Base-by-base conservation (phyloP, 306 rosid species). In the Clitoria ternatea region DNA sequence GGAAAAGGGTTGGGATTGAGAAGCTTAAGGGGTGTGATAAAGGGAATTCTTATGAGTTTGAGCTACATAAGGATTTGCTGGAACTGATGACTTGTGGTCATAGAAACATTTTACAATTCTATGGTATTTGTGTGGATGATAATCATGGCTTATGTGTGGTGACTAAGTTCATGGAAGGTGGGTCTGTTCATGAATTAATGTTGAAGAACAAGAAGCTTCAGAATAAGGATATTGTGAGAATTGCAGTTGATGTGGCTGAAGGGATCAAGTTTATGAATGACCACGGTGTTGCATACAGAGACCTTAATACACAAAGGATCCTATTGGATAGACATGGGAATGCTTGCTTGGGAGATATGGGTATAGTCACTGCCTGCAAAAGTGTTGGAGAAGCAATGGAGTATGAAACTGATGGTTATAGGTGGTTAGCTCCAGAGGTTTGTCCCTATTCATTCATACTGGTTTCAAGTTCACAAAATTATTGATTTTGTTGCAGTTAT, bases 391-490 rank as follows among this genome's bases (percentile, higher is more conserved):
- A 94, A 65, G 96, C 87, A 70, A 83, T 76, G 80, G 97, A 94
- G 79, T 94, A 91, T 26, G 99, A 94, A 85, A 94, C 95, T 36
- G 97, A 94, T 81, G 99, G 99, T 52, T 94, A 87, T 60, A 83
- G 92, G 29, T 94, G 97, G 99, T 85, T 94, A 24, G 99, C 99
- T 81, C 97, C 97, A 0, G 99, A 94, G 98, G 98, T 94, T 76
- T 65, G 96, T 69, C 71, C 61, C 43, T 57, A 66, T 33, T 79
- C 52, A 72, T 50, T 83, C 39, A 6, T 79, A 29, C 64, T 72
- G 19, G 32, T 72, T 57, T 78, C 45, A 63, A 68, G 39, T 62
- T 22, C 45, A 8, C 76, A 24, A 44, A 76, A 44, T 40, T n/a
- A n/a, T n/a, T n/a, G n/a, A n/a, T n/a, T 35, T 75, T 72, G 20